Evolutionary conservation across 768 basidiomycete genomes (phyloP).

Genomic region (Sporobolomyces pararoseus): DNA sequence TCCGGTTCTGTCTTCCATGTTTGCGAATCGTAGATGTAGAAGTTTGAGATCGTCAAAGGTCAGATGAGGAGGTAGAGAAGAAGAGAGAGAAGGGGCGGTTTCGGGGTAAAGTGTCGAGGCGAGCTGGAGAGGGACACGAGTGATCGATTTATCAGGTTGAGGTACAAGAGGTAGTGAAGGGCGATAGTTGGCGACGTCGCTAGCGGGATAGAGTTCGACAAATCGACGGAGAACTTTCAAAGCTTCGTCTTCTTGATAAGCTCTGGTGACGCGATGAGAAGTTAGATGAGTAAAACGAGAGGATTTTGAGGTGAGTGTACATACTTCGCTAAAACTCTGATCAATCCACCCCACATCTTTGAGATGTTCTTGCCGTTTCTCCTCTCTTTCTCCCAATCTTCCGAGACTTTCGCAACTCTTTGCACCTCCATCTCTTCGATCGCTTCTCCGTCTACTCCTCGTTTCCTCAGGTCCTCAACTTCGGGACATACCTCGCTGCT

Average conservation of each 20-base stretch:
- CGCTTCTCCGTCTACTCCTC: not conserved
- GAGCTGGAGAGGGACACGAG: slow-evolving; percentile 12
- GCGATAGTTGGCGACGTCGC: slow-evolving; percentile 13
- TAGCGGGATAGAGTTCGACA: slow-evolving; percentile 27
- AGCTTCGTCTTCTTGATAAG: slow-evolving; percentile 27
- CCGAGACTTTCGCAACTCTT: not conserved
- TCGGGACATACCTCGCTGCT: slow-evolving; percentile 5
- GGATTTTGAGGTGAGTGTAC: not conserved
- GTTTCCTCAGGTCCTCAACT: not conserved
- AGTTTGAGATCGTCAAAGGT: slow-evolving; percentile 23
- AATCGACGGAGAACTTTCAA: slow-evolving; percentile 35
- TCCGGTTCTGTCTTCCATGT: slow-evolving; percentile 25
- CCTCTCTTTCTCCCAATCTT: slow-evolving; percentile 12
- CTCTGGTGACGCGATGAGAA: not conserved
- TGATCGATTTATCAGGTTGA: not conserved
- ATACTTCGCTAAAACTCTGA: slow-evolving; percentile 30
- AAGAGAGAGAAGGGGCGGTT: slow-evolving; percentile 15
- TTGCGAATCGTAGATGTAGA: slow-evolving; percentile 29
- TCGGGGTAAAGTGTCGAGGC: slow-evolving; percentile 34
- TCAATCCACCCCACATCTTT: slow-evolving; percentile 35
- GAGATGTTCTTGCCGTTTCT: slow-evolving; percentile 22
- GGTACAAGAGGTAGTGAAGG: slow-evolving; percentile 11
- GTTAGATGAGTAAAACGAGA: not conserved
- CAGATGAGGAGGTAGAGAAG: slow-evolving; percentile 25
- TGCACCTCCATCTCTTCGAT: not conserved